These are phyloP conservation scores for Gremmenia infestans DNA, from an alignment of 2,329 filamentous ascomycete genomes.

Conservation along the genomic window DNA sequence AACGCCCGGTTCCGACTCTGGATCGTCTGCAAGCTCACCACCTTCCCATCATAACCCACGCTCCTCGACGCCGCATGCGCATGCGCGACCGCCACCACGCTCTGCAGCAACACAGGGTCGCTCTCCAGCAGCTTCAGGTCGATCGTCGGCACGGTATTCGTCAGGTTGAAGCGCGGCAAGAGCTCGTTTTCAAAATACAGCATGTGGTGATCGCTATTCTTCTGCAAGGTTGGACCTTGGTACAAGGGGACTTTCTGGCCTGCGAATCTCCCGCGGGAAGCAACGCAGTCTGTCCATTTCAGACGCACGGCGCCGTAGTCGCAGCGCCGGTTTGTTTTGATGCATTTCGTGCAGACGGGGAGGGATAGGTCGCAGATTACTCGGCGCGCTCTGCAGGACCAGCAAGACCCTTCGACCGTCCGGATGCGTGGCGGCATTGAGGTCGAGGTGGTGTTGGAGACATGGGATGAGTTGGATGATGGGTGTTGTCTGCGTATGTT, in stretches of 20 bases:
- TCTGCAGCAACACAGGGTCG: slow-evolving; percentile 25
- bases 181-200: slow-evolving; percentile 28
- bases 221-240: slow-evolving; percentile 25
- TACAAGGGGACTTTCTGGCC: slow-evolving; percentile 28
- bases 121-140: slow-evolving; percentile 21
- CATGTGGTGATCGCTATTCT: slow-evolving; percentile 27
- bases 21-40: slow-evolving; percentile 21
- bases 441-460: neutral
- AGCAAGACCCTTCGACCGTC: slow-evolving; percentile 39
- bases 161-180: slow-evolving; percentile 27
- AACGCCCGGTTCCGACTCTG: slow-evolving; percentile 26
- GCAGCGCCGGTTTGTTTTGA: slow-evolving; percentile 27
- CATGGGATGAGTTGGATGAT: neutral
- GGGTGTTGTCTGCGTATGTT: neutral
- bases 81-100: slow-evolving; percentile 23
- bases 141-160: slow-evolving; percentile 23
- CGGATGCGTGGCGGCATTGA: slow-evolving; percentile 25
- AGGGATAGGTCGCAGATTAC: slow-evolving; percentile 39
- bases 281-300: slow-evolving; percentile 37
- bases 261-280: slow-evolving; percentile 31
- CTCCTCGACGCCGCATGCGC: slow-evolving; percentile 25
- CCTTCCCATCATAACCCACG: slow-evolving; percentile 13
- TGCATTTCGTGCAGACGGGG: slow-evolving; percentile 36
- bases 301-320: slow-evolving; percentile 37
- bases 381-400: slow-evolving; percentile 40